These are phyloP conservation scores for Nannizziopsis barbatae DNA, from an alignment of 2,329 filamentous ascomycete genomes.

Conservation along the genomic window DNA sequence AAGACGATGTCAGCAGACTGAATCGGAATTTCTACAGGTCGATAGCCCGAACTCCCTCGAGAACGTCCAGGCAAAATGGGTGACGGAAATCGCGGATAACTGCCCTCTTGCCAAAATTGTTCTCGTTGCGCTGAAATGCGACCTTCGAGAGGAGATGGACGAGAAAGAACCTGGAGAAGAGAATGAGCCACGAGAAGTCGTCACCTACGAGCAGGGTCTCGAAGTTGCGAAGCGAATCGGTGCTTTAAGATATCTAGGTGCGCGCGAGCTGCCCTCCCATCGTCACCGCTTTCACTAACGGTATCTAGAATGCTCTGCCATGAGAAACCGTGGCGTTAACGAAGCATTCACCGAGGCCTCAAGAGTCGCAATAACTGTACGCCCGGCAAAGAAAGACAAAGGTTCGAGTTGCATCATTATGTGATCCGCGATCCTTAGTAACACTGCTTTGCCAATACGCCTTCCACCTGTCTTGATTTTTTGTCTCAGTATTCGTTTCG, in stretches of 20 bases:
- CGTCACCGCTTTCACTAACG: background rate
- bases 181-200: slow-evolving; percentile 36
- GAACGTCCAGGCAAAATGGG: slow-evolving; percentile 98
- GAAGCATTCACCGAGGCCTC: slow-evolving; percentile 98
- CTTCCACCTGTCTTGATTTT: background rate
- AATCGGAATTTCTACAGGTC: slow-evolving; percentile 41
- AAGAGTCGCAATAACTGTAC: slow-evolving; percentile 64
- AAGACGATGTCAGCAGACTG: background rate
- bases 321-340: slow-evolving; percentile 95
- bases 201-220: slow-evolving; percentile 82
- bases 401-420: slow-evolving; percentile 29
- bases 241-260: slow-evolving; percentile 79
- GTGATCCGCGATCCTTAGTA: slow-evolving; percentile 15
- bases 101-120: slow-evolving; percentile 92
- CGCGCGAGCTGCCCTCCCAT: slow-evolving; percentile 15
- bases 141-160: slow-evolving; percentile 69
- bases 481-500: background rate
- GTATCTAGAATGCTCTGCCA: slow-evolving; percentile 84
- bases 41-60: slow-evolving; percentile 94
- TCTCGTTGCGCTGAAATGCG: slow-evolving; percentile 91
- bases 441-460: background rate
- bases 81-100: slow-evolving; percentile 94
- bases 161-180: slow-evolving; percentile 54
- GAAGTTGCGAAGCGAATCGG: slow-evolving; percentile 86
- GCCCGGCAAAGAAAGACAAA: slow-evolving; percentile 28